Base-by-base conservation (phyloP, 768 basidiomycete species). In the Termitomyces sp. region DNA sequence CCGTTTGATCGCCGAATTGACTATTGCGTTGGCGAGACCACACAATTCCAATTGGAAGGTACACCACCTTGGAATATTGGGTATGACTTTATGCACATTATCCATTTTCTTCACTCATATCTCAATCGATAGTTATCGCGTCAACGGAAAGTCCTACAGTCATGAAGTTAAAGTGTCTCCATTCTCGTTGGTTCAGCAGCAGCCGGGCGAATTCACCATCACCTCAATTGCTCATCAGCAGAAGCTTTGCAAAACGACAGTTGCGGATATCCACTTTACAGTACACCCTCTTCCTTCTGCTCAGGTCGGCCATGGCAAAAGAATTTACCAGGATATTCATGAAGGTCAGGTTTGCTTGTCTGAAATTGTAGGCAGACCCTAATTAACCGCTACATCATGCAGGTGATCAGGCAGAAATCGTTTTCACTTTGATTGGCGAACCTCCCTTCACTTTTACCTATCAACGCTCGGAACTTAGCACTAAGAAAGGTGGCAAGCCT, bases 401-500 rank as follows among this genome's bases (percentile, higher is more conserved):
- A 91, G 90, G 91, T 54, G 91, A 94, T 66, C 89, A 97, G 75
- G 94, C 96, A 17, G 91, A 94, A 70, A 97, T 99, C 57, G 73
- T 88, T 41, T 98, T 99, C 70, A 86, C 86, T 3, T 80, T 99
- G 52, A 77, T 87, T 32, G 97, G 97, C 44, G 89, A 91, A 67
- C 89, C 97, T 17, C 97, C 97, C 0, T 99, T 98, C 73, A 88
- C 94, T 1, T 98, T 99, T 72, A 94, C 94, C 0, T 95, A 95
- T 71, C 91, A 94, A 68, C 83, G 92, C 46, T 80, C 91, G 2
- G 91, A 92, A 70, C 78, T 84, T 19, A 79, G 76, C 49, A 69
- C 75, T 3, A 84, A 80, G 72, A 89, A 89, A 67, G 86, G 87
- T 30, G 80, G 81, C 48, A 85, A 81, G 61, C 76, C 82, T 41